Evolutionary conservation across 345 rosid genomes (phyloP).

Genomic region (Cardiospermum halicacabum): DNA sequence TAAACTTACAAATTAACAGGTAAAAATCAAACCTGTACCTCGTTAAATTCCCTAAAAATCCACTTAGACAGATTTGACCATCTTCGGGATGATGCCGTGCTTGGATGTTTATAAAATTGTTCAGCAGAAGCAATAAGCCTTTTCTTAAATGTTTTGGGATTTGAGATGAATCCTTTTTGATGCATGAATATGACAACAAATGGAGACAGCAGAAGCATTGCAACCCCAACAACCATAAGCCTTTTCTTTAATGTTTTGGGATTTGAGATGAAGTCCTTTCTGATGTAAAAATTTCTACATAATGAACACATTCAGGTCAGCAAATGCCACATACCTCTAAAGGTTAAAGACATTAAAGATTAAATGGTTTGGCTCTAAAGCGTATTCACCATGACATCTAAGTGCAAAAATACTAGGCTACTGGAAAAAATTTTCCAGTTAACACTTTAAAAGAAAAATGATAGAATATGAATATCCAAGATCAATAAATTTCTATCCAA

Average conservation of each 20-base stretch:
- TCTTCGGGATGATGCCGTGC: slow-evolving; percentile 92
- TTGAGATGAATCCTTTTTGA: no score
- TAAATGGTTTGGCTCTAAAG: background rate
- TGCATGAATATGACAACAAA: slow-evolving; percentile 96
- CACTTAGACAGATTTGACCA: slow-evolving; percentile 98
- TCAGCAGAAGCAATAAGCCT: no score
- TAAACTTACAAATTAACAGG: background rate
- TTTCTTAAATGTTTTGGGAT: no score
- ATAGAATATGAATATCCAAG: background rate
- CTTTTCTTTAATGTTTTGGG: slow-evolving; percentile 75
- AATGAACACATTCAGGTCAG: slow-evolving; percentile 27
- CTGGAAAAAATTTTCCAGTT: background rate
- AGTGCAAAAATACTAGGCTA: background rate
- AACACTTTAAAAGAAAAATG: background rate
- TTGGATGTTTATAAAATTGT: slow-evolving; percentile 95
- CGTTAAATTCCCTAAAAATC: slow-evolving; percentile 95
- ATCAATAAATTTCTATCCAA: background rate
- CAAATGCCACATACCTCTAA: slow-evolving; percentile 15
- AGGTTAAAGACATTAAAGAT: slow-evolving; percentile 1
- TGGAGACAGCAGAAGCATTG: slow-evolving; percentile 87
- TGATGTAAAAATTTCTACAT: slow-evolving; percentile 84
- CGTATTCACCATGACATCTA: background rate
- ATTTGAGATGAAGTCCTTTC: slow-evolving; percentile 81
- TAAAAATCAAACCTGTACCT: slow-evolving; percentile 41
- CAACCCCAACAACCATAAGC: slow-evolving; percentile 82